Evolutionary conservation across 1,139 yeast genomes (phyloP).

Genomic region (Suhomyces bolitotheri): DNA sequence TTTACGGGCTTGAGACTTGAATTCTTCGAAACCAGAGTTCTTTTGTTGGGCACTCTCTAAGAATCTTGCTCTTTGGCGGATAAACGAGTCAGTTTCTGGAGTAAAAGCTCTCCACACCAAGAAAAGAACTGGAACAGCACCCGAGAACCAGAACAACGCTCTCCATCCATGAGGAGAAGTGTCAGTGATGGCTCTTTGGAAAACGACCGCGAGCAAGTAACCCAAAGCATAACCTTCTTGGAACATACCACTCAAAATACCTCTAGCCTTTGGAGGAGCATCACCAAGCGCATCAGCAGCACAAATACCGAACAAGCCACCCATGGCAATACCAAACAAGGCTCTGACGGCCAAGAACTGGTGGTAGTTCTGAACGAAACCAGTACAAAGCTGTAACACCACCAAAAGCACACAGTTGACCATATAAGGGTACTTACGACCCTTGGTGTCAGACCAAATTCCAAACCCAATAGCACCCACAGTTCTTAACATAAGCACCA

Average conservation of each 20-base stretch:
- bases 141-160: conserved; percentile 44
- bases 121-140: conserved; percentile 43
- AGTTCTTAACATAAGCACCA: conserved; percentile 47
- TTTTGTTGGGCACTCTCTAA: conserved; percentile 17
- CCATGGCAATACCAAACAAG: conserved; percentile 46
- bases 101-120: conserved; percentile 36
- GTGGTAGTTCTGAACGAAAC: conserved; percentile 37
- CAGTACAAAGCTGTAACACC: conserved; percentile 42
- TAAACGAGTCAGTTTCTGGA: conserved; percentile 42
- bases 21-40: conserved; percentile 15
- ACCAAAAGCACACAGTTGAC: conserved; percentile 31
- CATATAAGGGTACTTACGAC: conserved; percentile 43
- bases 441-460: conserved; percentile 37
- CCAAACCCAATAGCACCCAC: conserved; percentile 46
- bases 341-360: conserved; percentile 45
- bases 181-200: conserved; percentile 41
- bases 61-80: conserved; percentile 26
- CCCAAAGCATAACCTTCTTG: conserved; percentile 49
- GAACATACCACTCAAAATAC: conserved; percentile 42
- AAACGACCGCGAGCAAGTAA: conserved; percentile 43
- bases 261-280: conserved; percentile 39
- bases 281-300: conserved; percentile 43
- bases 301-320: conserved; percentile 42
- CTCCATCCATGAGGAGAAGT: conserved; percentile 40
- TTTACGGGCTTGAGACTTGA: conserved; percentile 25